phyloP scores from a whole-genome alignment of 2,329 filamentous ascomycete genomes.

The Lasiodiplodia gonubiensis region DNA sequence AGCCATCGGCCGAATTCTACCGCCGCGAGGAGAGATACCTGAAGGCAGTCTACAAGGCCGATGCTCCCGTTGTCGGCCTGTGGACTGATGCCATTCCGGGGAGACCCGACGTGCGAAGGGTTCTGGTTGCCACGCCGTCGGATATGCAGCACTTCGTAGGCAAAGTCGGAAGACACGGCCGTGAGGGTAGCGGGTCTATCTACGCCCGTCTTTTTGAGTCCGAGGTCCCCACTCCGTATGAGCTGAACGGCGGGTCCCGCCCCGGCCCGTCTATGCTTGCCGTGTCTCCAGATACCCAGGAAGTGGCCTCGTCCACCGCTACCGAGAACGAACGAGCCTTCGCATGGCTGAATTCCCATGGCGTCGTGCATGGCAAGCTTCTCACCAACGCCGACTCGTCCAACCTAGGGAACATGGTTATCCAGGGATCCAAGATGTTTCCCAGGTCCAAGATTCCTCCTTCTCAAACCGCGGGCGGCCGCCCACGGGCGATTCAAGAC shows the following conservation, averaged over 20 bases:
- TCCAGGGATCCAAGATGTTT: constrained; percentile 79
- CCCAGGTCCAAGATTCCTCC: constrained; percentile 74
- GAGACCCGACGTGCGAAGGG: constrained; percentile 73
- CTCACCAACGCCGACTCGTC: constrained; percentile 64
- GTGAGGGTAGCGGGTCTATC: constrained; percentile 82
- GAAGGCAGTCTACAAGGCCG: constrained; percentile 81
- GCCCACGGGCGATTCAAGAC: constrained; percentile 70
- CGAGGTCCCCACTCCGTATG: constrained; percentile 79
- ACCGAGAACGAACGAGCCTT: constrained; percentile 72
- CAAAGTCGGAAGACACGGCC: constrained; percentile 71
- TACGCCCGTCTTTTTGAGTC: constrained; percentile 88
- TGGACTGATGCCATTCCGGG: constrained; percentile 78
- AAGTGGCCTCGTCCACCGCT: constrained; percentile 58
- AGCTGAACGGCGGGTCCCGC: constrained; percentile 66
- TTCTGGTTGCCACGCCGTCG: constrained; percentile 80
- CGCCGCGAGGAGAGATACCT: constrained; percentile 92
- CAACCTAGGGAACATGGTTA: constrained; percentile 74
- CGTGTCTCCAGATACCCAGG: constrained; percentile 74
- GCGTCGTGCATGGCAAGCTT: constrained; percentile 85
- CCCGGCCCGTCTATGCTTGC: constrained; percentile 70
- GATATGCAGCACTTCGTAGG: constrained; percentile 82
- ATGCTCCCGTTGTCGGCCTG: constrained; percentile 82
- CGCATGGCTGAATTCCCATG: constrained; percentile 88
- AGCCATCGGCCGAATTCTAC: constrained; percentile 94
- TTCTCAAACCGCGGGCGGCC: constrained; percentile 67